These are phyloP conservation scores for Nicotiana sylvestris DNA, from an alignment of 257 asterid genomes.

Conservation along the genomic window DNA sequence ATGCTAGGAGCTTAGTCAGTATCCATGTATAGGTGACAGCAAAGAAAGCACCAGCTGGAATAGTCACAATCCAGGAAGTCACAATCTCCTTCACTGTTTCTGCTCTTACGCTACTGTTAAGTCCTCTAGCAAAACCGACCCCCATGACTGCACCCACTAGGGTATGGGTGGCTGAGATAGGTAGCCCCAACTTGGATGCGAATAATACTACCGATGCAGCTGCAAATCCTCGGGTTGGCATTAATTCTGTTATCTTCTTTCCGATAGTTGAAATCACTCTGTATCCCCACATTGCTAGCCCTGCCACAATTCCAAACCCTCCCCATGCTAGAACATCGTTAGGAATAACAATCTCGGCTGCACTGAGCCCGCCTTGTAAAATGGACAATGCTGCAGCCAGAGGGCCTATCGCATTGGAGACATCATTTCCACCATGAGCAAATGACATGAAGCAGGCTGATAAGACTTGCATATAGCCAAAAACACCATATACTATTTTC, in stretches of 20 bases:
- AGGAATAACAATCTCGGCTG: neutral
- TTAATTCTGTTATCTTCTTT: too few species aligned
- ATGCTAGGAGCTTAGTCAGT: neutral
- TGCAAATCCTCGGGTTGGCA: too few species aligned
- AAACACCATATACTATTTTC: conserved; percentile 76
- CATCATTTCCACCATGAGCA: conserved; percentile 10
- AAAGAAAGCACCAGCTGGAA: conserved; percentile 8
- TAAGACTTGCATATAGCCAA: conserved; percentile 48
- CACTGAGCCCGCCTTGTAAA: neutral
- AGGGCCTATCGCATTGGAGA: conserved; percentile 9
- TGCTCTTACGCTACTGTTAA: neutral
- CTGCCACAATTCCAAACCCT: conserved; percentile 5
- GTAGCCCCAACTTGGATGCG: too few species aligned
- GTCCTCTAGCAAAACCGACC: conserved; percentile 3
- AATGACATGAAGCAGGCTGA: conserved; percentile 11
- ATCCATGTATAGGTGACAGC: conserved; percentile 2
- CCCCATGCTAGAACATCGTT: conserved; percentile 1
- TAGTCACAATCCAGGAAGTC: conserved; percentile 9
- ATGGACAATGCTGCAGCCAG: neutral
- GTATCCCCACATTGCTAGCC: conserved; percentile 7
- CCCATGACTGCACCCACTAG: conserved; percentile 8
- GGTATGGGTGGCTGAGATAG: neutral
- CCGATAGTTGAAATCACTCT: too few species aligned
- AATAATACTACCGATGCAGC: too few species aligned
- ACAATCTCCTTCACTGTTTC: conserved; percentile 6